These are phyloP conservation scores for Ophiocordyceps unilateralis DNA, from an alignment of 2,329 filamentous ascomycete species.

Conservation along the genomic window DNA sequence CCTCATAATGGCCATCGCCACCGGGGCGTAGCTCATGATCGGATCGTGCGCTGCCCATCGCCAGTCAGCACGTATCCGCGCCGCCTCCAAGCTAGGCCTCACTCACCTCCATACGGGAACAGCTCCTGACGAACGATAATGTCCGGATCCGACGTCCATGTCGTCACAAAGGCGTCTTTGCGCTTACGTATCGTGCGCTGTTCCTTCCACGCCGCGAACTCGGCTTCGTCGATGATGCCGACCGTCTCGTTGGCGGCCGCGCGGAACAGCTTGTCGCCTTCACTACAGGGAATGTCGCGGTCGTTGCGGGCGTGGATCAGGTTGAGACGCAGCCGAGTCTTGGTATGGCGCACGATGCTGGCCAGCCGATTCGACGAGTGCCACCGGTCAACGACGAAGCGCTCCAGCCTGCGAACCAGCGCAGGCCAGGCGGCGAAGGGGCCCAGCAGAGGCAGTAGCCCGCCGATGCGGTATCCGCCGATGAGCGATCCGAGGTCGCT, in stretches of 20 bases:
- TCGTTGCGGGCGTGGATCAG: constrained; percentile 73
- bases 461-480: constrained; percentile 61
- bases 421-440: constrained; percentile 53
- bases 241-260: constrained; percentile 36
- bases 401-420: constrained; percentile 41
- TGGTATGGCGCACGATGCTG: constrained; percentile 34
- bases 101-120: constrained; percentile 36
- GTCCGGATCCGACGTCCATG: constrained; percentile 24
- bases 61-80: background rate
- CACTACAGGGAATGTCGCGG: constrained; percentile 59
- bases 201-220: constrained; percentile 27
- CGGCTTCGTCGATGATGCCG: constrained; percentile 16
- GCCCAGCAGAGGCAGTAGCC: constrained; percentile 60
- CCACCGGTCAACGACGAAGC: constrained; percentile 67
- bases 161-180: constrained; percentile 29
- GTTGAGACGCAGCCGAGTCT: constrained; percentile 41
- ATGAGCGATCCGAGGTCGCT: constrained; percentile 57
- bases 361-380: constrained; percentile 49
- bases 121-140: constrained; percentile 36
- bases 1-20: constrained; percentile 46
- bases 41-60: constrained; percentile 44
- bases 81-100: no score
- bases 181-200: constrained; percentile 24
- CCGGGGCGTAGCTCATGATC: constrained; percentile 46
- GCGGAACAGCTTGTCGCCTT: constrained; percentile 47